Conservation (phyloP, 495 filamentous ascomycete species). For the Neurospora tetrasperma region DNA sequence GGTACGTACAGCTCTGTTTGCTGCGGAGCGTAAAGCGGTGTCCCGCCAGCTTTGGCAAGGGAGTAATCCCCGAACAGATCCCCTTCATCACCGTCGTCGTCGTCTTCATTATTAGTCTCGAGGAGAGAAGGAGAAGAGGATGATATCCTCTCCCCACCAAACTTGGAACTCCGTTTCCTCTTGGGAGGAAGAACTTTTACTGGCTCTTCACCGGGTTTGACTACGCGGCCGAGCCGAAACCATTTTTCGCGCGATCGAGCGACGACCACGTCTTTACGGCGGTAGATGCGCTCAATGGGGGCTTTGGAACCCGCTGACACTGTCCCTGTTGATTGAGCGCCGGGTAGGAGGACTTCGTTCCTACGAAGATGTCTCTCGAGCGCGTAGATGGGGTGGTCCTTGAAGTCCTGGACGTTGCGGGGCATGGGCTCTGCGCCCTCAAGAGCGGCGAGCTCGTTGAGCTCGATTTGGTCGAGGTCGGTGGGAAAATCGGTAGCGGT, state of each 20-base stretch:
- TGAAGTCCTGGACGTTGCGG: slow-evolving; percentile 80
- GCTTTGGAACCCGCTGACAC: slow-evolving; percentile 54
- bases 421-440: slow-evolving; percentile 80
- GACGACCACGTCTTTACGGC: slow-evolving; percentile 65
- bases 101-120: slow-evolving; percentile 8
- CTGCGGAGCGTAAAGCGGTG: slow-evolving; percentile 57
- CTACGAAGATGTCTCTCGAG: slow-evolving; percentile 79
- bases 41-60: slow-evolving; percentile 19
- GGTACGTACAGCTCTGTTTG: slow-evolving; percentile 71
- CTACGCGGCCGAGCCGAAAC: slow-evolving; percentile 74
- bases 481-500: slow-evolving; percentile 36
- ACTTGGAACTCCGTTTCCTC: slow-evolving; percentile 19
- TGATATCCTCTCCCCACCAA: slow-evolving; percentile 15
- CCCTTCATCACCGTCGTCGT: slow-evolving; percentile 32
- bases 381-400: slow-evolving; percentile 82
- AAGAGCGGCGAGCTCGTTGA: slow-evolving; percentile 57
- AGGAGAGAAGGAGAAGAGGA: neutral
- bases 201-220: slow-evolving; percentile 64
- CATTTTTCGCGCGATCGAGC: slow-evolving; percentile 72
- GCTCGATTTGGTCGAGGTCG: slow-evolving; percentile 74
- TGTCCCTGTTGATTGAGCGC: slow-evolving; percentile 62
- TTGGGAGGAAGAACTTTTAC: slow-evolving; percentile 52
- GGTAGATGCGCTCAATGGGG: slow-evolving; percentile 55
- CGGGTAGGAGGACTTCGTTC: slow-evolving; percentile 66
- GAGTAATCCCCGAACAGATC: slow-evolving; percentile 30